Base-by-base conservation (phyloP, 805 yeast species). In the Saturnispora halmiae region DNA sequence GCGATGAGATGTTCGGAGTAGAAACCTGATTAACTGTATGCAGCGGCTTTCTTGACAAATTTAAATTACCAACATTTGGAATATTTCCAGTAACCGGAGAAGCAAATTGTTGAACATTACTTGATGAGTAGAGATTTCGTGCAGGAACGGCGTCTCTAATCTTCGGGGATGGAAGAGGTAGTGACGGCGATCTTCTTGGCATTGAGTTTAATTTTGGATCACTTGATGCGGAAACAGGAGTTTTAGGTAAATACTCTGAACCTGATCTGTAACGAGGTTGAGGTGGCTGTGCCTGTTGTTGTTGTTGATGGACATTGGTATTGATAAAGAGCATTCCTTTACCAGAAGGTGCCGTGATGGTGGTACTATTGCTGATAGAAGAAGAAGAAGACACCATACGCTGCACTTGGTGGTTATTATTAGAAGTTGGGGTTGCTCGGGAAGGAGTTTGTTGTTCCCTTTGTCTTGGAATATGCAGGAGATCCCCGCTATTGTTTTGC, bases 141-240 rank as follows among this genome's bases (percentile, higher is more conserved):
- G 39, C 21, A 1, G 56, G 55, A 34, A 52, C 56, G 13, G 58
- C 54, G 18, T 46, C 49, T 21, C 47, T 33, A 11, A 33, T 31
- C 14, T 32, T 54, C 8, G 50, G 44, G 31, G 38, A 43, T 13
- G 51, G 45, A 9, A 49, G 45, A 5, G 58, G 54, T 8, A 48
- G 38, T 19, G 55, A 53, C 16, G 54, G 54, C 2, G 50, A 43
- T 31, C 54, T 45, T 34, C 39, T 46, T 13, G 38, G 38, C n/a
- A 14, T 26, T 6, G 28, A 19, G 6, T 15, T 18, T 20, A 11
- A 9, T 20, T 16, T n/a, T 30, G 11, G 26, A 25, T 9, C 29
- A 20, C 22, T 6, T 15, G 37, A 6, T 3, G 13, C 32, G 6
- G 33, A 15, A 11, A 14, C 30, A 16, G 38, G 37, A 14, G 34